Conservation (phyloP, 2,329 filamentous ascomycete species). For the Leptographium procerum region DNA sequence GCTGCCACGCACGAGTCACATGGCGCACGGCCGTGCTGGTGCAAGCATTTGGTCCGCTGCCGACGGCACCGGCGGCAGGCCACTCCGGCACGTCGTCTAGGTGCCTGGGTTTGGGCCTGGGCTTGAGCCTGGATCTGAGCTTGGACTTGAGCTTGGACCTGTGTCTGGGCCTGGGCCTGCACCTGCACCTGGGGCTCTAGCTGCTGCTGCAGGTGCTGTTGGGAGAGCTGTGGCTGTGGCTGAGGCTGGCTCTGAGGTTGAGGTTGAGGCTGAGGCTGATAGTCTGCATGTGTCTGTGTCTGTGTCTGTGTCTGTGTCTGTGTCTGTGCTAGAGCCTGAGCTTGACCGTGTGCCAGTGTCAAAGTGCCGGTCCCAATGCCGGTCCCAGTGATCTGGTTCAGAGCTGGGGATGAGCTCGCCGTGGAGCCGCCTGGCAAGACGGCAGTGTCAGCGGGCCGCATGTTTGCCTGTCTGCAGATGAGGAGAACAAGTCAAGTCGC, state of each 20-base stretch:
- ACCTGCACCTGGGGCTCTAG: not conserved
- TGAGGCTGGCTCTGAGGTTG: too few relatives aligned
- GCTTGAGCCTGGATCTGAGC: not conserved
- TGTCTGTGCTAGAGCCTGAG: too few relatives aligned
- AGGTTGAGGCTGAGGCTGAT: not conserved
- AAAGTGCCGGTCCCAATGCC: not conserved
- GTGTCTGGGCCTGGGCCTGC: not conserved
- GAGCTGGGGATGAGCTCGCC: not conserved
- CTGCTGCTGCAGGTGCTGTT: not conserved
- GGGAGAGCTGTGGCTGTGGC: not conserved
- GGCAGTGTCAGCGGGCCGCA: not conserved
- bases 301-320: not conserved
- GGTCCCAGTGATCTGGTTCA: not conserved
- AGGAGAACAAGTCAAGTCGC: not conserved
- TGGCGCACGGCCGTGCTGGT: conserved; percentile 7
- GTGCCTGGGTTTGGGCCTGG: not conserved
- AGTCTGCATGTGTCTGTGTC: not conserved
- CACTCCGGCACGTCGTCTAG: conserved; percentile 4
- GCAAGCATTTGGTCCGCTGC: conserved; percentile 12
- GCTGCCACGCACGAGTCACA: conserved; percentile 40
- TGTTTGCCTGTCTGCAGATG: not conserved
- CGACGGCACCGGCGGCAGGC: conserved; percentile 11
- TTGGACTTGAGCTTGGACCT: not conserved
- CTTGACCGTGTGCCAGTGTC: too few relatives aligned
- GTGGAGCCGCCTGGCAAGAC: not conserved